These are phyloP conservation scores for Bremia lactucae DNA, from an alignment of 352 stramenopile species.

Conservation along the genomic window DNA sequence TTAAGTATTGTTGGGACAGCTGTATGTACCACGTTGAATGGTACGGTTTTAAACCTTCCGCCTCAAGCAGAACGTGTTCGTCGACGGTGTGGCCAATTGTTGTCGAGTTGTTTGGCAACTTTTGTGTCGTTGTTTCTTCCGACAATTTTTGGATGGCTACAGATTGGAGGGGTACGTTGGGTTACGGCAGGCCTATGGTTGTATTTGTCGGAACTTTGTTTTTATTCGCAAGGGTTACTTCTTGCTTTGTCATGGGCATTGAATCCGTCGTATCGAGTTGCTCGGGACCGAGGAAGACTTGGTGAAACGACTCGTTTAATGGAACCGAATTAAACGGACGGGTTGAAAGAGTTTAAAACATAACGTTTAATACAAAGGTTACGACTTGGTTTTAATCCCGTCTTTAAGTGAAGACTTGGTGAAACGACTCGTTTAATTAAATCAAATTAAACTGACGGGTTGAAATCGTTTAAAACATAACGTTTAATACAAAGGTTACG, in stretches of 20 bases:
- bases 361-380: no score
- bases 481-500: no score
- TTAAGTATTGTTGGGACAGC: slow-evolving; percentile 27
- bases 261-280: slow-evolving; percentile 38
- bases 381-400: no score
- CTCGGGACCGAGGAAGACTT: slow-evolving; percentile 23
- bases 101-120: slow-evolving; percentile 36
- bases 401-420: slow-evolving; percentile 11
- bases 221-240: slow-evolving; percentile 52
- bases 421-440: slow-evolving; percentile 21
- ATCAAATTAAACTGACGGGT: slow-evolving; percentile 19
- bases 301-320: slow-evolving; percentile 20
- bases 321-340: slow-evolving; percentile 22
- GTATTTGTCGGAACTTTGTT: slow-evolving; percentile 51
- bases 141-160: slow-evolving; percentile 35
- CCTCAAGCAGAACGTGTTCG: slow-evolving; percentile 27
- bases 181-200: slow-evolving; percentile 29
- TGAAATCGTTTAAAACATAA: no score
- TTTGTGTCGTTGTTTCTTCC: slow-evolving; percentile 31
- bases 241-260: slow-evolving; percentile 53
- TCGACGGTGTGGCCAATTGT: slow-evolving; percentile 33
- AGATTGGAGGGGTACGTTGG: slow-evolving; percentile 20
- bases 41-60: slow-evolving; percentile 8
- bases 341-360: no score
- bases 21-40: slow-evolving; percentile 19